These are phyloP conservation scores for Oryza rufipogon DNA, from an alignment of 176 grass and related monocot genomes.

Conservation along the genomic window DNA sequence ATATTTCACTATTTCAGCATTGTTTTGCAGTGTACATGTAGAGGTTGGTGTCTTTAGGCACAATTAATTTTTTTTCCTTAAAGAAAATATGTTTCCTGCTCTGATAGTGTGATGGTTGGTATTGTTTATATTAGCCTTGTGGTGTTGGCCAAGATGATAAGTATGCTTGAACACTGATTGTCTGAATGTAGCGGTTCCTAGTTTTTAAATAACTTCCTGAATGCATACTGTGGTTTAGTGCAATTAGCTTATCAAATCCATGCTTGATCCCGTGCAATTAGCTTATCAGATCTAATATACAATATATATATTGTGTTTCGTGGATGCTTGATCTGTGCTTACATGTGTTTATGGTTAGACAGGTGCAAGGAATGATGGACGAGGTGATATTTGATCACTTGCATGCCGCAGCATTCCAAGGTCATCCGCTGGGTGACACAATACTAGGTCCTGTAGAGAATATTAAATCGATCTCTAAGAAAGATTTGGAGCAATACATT, in stretches of 20 bases:
- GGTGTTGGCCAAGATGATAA: not conserved
- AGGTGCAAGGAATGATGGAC: slow-evolving; percentile 92
- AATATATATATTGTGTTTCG: not conserved
- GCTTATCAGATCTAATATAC: not conserved
- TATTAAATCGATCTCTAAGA: slow-evolving; percentile 69
- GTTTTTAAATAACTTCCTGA: not conserved
- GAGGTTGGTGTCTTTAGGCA: not conserved
- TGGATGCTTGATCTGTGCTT: slow-evolving; percentile 40
- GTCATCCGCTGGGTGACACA: slow-evolving; percentile 87
- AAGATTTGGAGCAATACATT: slow-evolving; percentile 83
- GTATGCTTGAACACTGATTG: slow-evolving; percentile 1
- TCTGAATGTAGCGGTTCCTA: not conserved
- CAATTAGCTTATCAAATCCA: slow-evolving; percentile 14
- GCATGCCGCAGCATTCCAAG: slow-evolving; percentile 83
- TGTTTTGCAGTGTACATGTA: not conserved
- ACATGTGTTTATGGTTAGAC: slow-evolving; percentile 45
- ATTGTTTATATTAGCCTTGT: slow-evolving; percentile 13
- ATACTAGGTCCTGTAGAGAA: slow-evolving; percentile 95
- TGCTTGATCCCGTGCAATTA: not conserved
- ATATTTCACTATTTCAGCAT: slow-evolving; percentile 5
- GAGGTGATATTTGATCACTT: slow-evolving; percentile 99
- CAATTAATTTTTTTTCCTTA: not conserved
- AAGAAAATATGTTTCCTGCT: not conserved
- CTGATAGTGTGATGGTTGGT: slow-evolving; percentile 13
- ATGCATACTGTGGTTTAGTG: not conserved